Percentiles rank a stretch among this genome's conserved stretches.
Conservation (phyloP, 2,329 filamentous ascomycete species). For the Colletotrichum sp. region DNA sequence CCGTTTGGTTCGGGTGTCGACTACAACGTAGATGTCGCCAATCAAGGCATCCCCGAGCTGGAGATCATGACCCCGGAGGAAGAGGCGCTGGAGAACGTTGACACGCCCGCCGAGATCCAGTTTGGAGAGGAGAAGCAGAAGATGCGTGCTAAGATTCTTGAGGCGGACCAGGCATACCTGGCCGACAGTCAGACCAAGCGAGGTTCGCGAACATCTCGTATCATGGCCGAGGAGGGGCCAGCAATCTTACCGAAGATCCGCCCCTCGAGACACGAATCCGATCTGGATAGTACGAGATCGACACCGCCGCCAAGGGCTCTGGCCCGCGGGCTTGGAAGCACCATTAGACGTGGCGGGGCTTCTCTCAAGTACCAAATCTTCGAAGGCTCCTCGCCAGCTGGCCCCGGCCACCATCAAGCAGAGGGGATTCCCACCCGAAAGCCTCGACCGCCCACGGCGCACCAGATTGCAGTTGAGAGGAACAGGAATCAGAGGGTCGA, state of each 20-base stretch:
- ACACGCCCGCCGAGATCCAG: slow-evolving; percentile 70
- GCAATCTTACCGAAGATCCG: slow-evolving; percentile 67
- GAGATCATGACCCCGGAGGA: slow-evolving; percentile 69
- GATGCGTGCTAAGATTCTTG: slow-evolving; percentile 76
- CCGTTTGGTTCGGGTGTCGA: slow-evolving; percentile 81
- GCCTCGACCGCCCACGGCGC: slow-evolving; percentile 77
- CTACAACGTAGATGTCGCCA: slow-evolving; percentile 67
- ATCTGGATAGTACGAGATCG: slow-evolving; percentile 49
- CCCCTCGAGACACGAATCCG: slow-evolving; percentile 64
- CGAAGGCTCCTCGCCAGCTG: slow-evolving; percentile 65
- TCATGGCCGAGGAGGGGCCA: slow-evolving; percentile 56
- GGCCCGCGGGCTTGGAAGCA: slow-evolving; percentile 27
- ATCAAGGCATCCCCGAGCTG: slow-evolving; percentile 73
- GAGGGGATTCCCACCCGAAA: slow-evolving; percentile 65
- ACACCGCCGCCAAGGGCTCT: slow-evolving; percentile 44
- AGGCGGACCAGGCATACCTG: slow-evolving; percentile 74
- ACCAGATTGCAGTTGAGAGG: slow-evolving; percentile 81
- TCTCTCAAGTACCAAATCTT: slow-evolving; percentile 64
- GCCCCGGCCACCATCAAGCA: slow-evolving; percentile 53
- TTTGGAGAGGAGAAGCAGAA: slow-evolving; percentile 77
- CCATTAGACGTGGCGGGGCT: slow-evolving; percentile 43
- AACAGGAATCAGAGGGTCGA: slow-evolving; percentile 82
- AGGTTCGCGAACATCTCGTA: slow-evolving; percentile 43
- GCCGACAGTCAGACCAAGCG: slow-evolving; percentile 66
- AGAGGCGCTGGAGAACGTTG: slow-evolving; percentile 73